A percentile compares a stretch with the other conserved stretches of the same genome.
Evolutionary conservation across 176 grass and related monocot genomes (phyloP).

Genomic region (Rhipidocladum racemiflorum): DNA sequence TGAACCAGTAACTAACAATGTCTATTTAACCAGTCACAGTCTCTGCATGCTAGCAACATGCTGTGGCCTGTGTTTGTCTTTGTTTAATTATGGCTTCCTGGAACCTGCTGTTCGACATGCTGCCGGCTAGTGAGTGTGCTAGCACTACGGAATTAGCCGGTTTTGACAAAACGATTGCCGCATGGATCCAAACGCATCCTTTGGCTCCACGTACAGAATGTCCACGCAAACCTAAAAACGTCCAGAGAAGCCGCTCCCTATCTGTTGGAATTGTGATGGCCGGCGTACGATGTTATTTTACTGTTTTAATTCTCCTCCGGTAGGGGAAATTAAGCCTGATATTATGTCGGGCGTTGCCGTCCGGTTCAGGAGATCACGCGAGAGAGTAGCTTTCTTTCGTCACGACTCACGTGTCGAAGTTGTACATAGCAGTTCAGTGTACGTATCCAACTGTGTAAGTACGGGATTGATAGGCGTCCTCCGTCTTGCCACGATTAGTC

Average conservation of each 20-base stretch:
- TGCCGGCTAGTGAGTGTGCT: neutral
- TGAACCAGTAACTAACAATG: neutral
- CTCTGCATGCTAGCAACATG: neutral
- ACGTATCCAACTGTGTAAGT: neutral
- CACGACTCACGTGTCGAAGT: neutral
- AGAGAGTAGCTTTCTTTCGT: neutral
- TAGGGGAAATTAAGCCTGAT: neutral
- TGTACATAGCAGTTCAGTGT: neutral
- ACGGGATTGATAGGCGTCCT: neutral
- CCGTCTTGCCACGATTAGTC: neutral
- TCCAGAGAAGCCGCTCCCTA: constrained; percentile 6
- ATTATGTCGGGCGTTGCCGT: too few relatives aligned
- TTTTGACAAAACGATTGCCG: constrained; percentile 20
- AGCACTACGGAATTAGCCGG: neutral
- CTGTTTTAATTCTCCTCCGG: neutral
- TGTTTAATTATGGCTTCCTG: constrained; percentile 9
- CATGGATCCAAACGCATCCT: constrained; percentile 27
- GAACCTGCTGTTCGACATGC: neutral
- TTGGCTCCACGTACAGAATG: constrained; percentile 17
- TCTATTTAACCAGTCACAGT: neutral
- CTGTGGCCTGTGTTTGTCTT: neutral
- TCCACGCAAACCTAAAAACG: constrained; percentile 20
- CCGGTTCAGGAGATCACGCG: neutral
- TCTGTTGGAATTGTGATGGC: neutral
- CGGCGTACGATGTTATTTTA: neutral